phyloP scores from a whole-genome alignment of 805 yeast species.

The Starmerella vitae region DNA sequence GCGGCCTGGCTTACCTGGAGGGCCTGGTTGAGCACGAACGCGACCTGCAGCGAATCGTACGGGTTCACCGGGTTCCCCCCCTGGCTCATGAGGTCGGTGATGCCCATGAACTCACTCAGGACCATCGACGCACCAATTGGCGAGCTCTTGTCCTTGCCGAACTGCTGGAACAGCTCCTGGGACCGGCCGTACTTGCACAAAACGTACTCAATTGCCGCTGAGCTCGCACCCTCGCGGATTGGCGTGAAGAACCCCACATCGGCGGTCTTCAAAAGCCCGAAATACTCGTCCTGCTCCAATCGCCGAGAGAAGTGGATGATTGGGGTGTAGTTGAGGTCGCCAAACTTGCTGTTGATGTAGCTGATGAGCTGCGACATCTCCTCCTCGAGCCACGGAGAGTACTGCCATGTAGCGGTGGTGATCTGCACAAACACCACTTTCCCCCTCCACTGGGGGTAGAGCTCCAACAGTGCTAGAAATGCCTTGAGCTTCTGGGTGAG shows the following conservation, averaged over 20 bases:
- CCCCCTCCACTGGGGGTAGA: constrained; percentile 86
- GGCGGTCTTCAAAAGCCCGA: constrained; percentile 76
- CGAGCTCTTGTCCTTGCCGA: constrained; percentile 33
- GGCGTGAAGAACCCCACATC: constrained; percentile 82
- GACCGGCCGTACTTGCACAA: constrained; percentile 44
- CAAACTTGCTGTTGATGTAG: constrained; percentile 72
- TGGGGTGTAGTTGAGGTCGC: constrained; percentile 70
- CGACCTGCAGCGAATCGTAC: constrained; percentile 92
- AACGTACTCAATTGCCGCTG: constrained; percentile 85
- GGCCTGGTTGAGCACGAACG: constrained; percentile 63
- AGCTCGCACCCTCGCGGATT: constrained; percentile 91
- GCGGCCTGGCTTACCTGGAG: constrained; percentile 34
- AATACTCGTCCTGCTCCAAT: constrained; percentile 74
- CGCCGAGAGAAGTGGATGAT: constrained; percentile 88
- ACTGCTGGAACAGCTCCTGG: constrained; percentile 1
- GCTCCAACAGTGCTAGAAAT: constrained; percentile 69
- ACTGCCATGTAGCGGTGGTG: constrained; percentile 59
- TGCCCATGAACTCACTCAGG: constrained; percentile 87
- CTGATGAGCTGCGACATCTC: constrained; percentile 73
- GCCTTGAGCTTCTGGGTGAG: constrained; percentile 88
- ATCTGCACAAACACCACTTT: constrained; percentile 85
- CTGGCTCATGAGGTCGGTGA: constrained; percentile 36
- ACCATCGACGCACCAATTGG: constrained; percentile 44
- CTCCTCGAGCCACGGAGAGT: constrained; percentile 53
- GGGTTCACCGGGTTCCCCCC: constrained; percentile 73